Conservation (phyloP, 495 filamentous ascomycete genomes). For the Penicillium samsonianum region DNA sequence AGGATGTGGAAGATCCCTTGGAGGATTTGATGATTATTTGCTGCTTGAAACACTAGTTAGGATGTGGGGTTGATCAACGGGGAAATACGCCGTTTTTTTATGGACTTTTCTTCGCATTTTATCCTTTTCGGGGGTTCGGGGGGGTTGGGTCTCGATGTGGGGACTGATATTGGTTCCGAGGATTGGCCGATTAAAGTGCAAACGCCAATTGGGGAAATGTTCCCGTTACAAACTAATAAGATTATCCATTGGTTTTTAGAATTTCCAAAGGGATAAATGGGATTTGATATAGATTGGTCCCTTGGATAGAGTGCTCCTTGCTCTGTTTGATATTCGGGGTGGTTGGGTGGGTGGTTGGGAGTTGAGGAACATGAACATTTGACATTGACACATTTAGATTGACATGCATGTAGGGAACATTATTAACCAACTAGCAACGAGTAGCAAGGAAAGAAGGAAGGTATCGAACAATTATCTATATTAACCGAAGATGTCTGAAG, state of each 20-base stretch:
- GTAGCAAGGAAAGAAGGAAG: not conserved
- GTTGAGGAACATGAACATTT: not conserved
- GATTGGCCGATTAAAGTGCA: conserved; percentile 21
- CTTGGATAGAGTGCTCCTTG: conserved; percentile 6
- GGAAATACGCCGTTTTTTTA: not conserved
- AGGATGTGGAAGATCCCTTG: not conserved
- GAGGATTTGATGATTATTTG: not conserved
- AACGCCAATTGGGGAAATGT: conserved; percentile 10
- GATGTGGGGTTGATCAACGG: not conserved
- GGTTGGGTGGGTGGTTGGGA: conserved; percentile 9
- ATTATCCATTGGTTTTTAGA: conserved; percentile 8
- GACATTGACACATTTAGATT: not conserved
- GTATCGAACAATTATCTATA: not conserved
- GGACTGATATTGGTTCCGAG: conserved; percentile 8
- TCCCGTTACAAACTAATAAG: conserved; percentile 3
- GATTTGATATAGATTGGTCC: conserved; percentile 5
- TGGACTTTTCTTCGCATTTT: not conserved
- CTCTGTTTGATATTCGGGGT: conserved; percentile 8
- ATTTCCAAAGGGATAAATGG: conserved; percentile 3
- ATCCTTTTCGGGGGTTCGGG: not conserved
- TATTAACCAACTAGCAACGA: not conserved
- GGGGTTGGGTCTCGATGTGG: conserved; percentile 10
- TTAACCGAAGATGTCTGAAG: not conserved
- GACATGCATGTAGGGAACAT: not conserved
- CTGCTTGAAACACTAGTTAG: not conserved